Evolutionary conservation across 805 yeast species (phyloP).

Genomic region (Myxozyma udenii): DNA sequence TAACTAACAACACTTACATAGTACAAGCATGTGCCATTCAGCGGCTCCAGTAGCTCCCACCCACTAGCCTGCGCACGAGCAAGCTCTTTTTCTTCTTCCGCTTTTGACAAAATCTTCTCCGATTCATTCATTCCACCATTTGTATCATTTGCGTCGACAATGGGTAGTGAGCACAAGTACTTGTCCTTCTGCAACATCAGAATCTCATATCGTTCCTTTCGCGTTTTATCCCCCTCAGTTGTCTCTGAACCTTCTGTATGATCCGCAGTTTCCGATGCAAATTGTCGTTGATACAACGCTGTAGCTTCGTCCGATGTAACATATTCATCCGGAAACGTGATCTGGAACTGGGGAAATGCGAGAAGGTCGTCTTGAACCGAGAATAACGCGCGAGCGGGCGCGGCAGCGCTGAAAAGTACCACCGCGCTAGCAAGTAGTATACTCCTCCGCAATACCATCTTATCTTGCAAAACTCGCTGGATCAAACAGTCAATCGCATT

Average conservation of each 20-base stretch:
- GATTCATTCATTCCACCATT: slow-evolving; percentile 12
- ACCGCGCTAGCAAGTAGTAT: neutral
- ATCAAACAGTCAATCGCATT: too few relatives aligned
- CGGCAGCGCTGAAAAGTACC: neutral
- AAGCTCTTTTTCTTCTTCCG: slow-evolving; percentile 27
- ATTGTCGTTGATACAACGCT: neutral
- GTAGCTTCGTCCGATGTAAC: slow-evolving; percentile 7
- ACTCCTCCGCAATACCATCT: neutral
- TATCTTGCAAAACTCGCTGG: too few relatives aligned
- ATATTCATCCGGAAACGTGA: slow-evolving; percentile 11
- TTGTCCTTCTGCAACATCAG: slow-evolving; percentile 9
- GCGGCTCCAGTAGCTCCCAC: slow-evolving; percentile 29
- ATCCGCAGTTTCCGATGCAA: neutral
- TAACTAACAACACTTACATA: slow-evolving; percentile 12
- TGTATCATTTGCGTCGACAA: slow-evolving; percentile 4
- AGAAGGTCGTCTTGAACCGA: slow-evolving; percentile 28
- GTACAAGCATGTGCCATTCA: slow-evolving; percentile 27
- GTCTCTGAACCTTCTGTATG: neutral
- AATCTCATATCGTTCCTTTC: slow-evolving; percentile 10
- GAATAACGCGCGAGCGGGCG: slow-evolving; percentile 10
- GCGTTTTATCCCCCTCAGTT: neutral
- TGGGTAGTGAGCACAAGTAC: slow-evolving; percentile 21
- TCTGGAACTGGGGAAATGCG: slow-evolving; percentile 28
- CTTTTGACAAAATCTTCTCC: slow-evolving; percentile 14
- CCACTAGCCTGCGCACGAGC: slow-evolving; percentile 23